Conservation (phyloP, 768 basidiomycete species). For the Lactarius indigo region DNA sequence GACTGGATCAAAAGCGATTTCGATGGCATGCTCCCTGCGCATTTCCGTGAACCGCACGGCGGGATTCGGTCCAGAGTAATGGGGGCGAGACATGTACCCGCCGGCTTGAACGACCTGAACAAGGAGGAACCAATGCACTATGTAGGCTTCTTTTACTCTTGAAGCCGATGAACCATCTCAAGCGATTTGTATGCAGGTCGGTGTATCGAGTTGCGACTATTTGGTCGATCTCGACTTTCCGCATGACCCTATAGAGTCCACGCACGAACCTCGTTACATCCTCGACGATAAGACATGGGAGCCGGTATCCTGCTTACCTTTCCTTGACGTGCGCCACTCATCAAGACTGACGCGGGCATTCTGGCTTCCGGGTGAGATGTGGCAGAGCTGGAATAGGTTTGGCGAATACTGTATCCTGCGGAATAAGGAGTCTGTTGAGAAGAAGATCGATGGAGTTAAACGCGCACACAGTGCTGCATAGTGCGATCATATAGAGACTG, state of each 20-base stretch:
- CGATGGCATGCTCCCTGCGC: constrained; percentile 80
- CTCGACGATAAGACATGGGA: constrained; percentile 70
- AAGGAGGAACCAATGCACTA: constrained; percentile 72
- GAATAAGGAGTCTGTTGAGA: constrained; percentile 43
- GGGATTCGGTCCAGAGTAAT: constrained; percentile 51
- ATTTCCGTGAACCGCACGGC: constrained; percentile 52
- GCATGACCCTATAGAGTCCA: constrained; percentile 49
- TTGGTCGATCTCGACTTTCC: constrained; percentile 90
- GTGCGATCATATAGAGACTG: background rate
- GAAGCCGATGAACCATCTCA: background rate
- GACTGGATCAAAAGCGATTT: constrained; percentile 92
- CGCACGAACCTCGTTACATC: constrained; percentile 78
- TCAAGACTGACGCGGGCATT: constrained; percentile 68
- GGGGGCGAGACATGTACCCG: constrained; percentile 58
- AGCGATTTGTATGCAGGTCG: constrained; percentile 46
- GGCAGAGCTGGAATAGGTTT: constrained; percentile 68
- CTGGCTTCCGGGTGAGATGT: constrained; percentile 71
- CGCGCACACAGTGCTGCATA: background rate
- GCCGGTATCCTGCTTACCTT: constrained; percentile 71
- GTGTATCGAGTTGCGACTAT: constrained; percentile 76
- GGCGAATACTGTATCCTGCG: constrained; percentile 90
- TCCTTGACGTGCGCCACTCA: constrained; percentile 80
- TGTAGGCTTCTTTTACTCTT: constrained; percentile 45
- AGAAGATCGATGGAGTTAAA: constrained; percentile 28
- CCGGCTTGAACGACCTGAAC: constrained; percentile 85